phyloP scores from a whole-genome alignment of 306 rosid genomes.

The Cucurbita pepo region DNA sequence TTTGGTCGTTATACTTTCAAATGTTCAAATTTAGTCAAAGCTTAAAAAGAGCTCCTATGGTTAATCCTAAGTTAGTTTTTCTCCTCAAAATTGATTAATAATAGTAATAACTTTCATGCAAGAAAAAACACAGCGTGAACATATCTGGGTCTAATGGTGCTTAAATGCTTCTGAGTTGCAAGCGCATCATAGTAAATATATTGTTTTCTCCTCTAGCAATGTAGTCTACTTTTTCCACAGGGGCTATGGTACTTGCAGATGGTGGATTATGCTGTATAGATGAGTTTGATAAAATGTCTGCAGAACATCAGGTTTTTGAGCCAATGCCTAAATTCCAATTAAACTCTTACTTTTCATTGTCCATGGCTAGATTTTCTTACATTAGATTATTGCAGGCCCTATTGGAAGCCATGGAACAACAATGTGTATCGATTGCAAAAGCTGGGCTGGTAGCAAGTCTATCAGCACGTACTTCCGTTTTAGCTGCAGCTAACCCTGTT shows the following conservation, averaged over 20 bases:
- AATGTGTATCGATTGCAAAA: slow-evolving; percentile 93
- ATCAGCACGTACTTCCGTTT: slow-evolving; percentile 81
- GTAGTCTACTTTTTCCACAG: slow-evolving; percentile 22
- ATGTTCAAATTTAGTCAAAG: no score
- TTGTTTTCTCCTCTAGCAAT: neutral
- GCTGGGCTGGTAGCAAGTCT: slow-evolving; percentile 95
- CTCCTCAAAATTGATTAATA: no score
- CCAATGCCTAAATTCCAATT: slow-evolving; percentile 9
- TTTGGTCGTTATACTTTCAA: no score
- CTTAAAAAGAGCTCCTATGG: no score
- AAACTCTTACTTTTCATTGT: slow-evolving; percentile 7
- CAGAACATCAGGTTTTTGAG: slow-evolving; percentile 86
- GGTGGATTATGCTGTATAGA: slow-evolving; percentile 93
- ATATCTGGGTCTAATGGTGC: neutral
- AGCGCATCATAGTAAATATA: neutral
- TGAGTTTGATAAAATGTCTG: slow-evolving; percentile 82
- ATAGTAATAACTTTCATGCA: no score
- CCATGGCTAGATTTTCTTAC: slow-evolving; percentile 6
- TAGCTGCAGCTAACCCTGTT: slow-evolving; percentile 93
- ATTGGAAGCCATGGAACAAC: slow-evolving; percentile 98
- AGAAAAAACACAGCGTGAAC: no score
- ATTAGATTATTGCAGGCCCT: slow-evolving; percentile 38
- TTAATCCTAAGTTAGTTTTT: no score
- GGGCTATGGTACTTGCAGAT: slow-evolving; percentile 94
- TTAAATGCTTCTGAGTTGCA: neutral